Evolutionary conservation across 2,329 filamentous ascomycete species (phyloP), one percentile per base, ranked within the genome.

Genomic region (Penicillium capsulatum): DNA sequence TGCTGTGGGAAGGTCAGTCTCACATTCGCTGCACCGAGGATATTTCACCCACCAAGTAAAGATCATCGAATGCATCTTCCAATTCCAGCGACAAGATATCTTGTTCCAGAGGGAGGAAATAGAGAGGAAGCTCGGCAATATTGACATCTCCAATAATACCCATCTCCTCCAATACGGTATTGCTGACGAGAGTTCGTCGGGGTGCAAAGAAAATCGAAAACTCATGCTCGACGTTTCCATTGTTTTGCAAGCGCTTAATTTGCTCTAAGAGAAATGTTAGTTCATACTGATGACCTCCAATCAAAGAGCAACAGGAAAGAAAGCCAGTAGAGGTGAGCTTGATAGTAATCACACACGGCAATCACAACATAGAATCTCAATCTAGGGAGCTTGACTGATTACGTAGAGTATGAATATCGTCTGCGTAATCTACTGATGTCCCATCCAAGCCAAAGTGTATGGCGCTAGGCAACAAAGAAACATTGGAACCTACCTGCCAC

Each of bases 201-300:
- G 94, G 91, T 29, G 94, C 86, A 86, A 92, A 97, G 62, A 96
- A 91, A 54, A 98, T 84, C 48, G 90, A 91, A 62, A 97, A 95
- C 56, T 98, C 91, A 76, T 98, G 92, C 52, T 89, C 86, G 32
- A 83, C 86, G 58, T 88, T 84, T 61, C 85, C 90, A 65, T 92
- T 88, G 58, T 84, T 84, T 57, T 91, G 87, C 42, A 97, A 74
- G 45, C 86, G 83, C 64, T 90, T 91, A 55, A 97, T 89, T 71
- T 97, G 89, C 54, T 86, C 91, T 96, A 60, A 36, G 57, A 38
- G n/a, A 44, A 26, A 45, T 76, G 75, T 84, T 67, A 84, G 79
- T 72, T 71, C 63, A 63, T 64, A 58, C 72, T 79, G 70, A 76
- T 70, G 74, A 74, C 71, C 71, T 65, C 62, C 59, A 60, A 57